These are phyloP conservation scores for Populus hybrid DNA, from an alignment of 441 rosid genomes.

Conservation along the genomic window DNA sequence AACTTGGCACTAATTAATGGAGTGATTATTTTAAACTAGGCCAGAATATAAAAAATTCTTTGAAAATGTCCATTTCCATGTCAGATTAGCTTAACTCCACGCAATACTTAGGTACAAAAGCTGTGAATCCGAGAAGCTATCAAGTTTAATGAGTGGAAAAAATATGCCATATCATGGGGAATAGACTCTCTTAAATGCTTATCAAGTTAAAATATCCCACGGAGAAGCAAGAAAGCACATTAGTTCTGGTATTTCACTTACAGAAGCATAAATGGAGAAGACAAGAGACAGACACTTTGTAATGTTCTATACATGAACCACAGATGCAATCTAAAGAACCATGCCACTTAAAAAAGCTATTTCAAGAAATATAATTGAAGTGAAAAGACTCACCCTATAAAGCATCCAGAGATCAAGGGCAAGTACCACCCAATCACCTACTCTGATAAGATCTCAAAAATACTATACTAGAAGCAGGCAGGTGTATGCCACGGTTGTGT, in stretches of 20 bases:
- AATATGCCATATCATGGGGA: background rate
- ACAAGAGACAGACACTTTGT: background rate
- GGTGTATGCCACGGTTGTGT: background rate
- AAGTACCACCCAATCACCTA: background rate
- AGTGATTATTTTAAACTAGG: background rate
- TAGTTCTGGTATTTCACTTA: background rate
- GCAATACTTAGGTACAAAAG: background rate
- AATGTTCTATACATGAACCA: background rate
- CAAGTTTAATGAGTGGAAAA: background rate
- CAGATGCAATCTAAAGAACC: background rate
- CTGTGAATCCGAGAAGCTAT: background rate
- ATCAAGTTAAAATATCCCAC: background rate
- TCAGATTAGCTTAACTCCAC: background rate
- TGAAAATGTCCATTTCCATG: background rate
- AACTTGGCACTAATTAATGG: background rate
- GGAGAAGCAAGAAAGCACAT: background rate
- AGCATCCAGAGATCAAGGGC: background rate
- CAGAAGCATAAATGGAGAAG: background rate
- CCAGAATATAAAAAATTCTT: background rate
- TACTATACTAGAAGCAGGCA: background rate
- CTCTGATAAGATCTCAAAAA: background rate
- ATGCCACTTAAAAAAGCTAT: background rate
- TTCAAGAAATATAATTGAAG: background rate
- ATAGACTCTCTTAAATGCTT: background rate
- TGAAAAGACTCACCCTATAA: background rate